Percentiles rank a stretch among this genome's conserved stretches.
Conservation (phyloP, 2,329 filamentous ascomycete species). For the Penicillium paneum region DNA sequence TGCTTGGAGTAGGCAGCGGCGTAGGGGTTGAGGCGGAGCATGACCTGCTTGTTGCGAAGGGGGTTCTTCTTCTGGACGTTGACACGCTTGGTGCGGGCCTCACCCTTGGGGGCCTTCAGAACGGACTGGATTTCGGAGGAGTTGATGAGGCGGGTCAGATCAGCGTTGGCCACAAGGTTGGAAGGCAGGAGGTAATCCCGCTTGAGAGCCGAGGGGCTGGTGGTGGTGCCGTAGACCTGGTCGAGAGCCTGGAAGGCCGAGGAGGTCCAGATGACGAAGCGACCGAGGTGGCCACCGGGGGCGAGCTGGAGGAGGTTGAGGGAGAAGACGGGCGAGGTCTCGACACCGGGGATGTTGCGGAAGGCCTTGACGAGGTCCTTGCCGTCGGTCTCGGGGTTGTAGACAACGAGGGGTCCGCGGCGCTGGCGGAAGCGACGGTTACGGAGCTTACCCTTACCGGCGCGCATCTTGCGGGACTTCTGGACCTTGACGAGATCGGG, state of each 20-base stretch:
- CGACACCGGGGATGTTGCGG: constrained; percentile 98
- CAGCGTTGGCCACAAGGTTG: constrained; percentile 88
- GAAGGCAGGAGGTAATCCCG: constrained; percentile 97
- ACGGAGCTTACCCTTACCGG: constrained; percentile 98
- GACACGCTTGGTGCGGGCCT: constrained; percentile 82
- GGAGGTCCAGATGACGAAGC: constrained; percentile 99
- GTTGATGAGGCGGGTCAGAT: constrained; percentile 98
- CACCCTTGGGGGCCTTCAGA: constrained; percentile 85
- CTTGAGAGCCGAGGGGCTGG: constrained; percentile 86
- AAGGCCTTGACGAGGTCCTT: constrained; percentile 90
- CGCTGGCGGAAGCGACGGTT: constrained; percentile 96
- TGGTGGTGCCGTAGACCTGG: constrained; percentile 93
- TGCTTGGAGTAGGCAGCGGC: constrained; percentile 85
- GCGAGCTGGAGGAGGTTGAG: constrained; percentile 99
- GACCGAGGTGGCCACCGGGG: constrained; percentile 96
- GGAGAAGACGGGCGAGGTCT: constrained; percentile 89
- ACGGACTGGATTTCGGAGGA: constrained; percentile 97
- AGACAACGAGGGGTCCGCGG: constrained; percentile 95
- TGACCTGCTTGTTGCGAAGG: constrained; percentile 96
- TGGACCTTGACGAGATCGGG: constrained; percentile 93
- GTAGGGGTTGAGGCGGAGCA: constrained; percentile 98
- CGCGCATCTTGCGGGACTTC: constrained; percentile 92
- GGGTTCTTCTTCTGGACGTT: constrained; percentile 99
- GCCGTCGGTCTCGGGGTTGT: constrained; percentile 92
- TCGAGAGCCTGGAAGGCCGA: constrained; percentile 95